These are phyloP conservation scores for Phytomonas sp. DNA, from an alignment of 208 protist species.

Conservation along the genomic window DNA sequence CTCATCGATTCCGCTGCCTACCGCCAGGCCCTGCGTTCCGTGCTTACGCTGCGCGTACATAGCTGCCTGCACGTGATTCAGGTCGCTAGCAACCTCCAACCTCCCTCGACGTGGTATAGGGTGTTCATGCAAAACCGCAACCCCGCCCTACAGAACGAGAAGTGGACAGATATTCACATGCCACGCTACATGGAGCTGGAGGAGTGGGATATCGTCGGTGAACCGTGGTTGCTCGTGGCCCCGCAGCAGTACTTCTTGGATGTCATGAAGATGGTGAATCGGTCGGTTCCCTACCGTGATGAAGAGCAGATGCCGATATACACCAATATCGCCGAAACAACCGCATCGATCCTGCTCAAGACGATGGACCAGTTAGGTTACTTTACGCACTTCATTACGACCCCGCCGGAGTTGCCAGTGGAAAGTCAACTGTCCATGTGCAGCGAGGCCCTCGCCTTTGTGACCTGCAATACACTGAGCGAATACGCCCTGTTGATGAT, in stretches of 20 bases:
- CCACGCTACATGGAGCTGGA: conserved; percentile 49
- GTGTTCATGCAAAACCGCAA: conserved; percentile 9
- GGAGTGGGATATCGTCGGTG: conserved; percentile 37
- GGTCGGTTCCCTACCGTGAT: conserved; percentile 30
- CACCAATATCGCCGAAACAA: conserved; percentile 31
- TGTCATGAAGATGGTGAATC: conserved; percentile 37
- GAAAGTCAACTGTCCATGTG: conserved; percentile 49
- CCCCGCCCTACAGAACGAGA: background rate
- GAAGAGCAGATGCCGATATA: conserved; percentile 13
- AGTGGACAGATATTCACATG: conserved; percentile 12
- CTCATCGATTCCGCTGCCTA: conserved; percentile 70
- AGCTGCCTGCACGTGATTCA: conserved; percentile 57
- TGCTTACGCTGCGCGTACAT: conserved; percentile 74
- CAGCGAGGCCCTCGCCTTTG: conserved; percentile 48
- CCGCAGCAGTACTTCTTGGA: conserved; percentile 41
- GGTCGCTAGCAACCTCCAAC: conserved; percentile 3
- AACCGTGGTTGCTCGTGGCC: conserved; percentile 7
- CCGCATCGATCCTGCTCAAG: conserved; percentile 57
- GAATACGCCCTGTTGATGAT: conserved; percentile 81
- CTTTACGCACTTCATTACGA: conserved; percentile 60
- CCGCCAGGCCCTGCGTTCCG: conserved; percentile 47
- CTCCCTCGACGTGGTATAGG: conserved; percentile 10
- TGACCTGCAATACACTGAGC: conserved; percentile 62
- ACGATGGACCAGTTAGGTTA: conserved; percentile 86
- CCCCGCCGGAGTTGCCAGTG: conserved; percentile 21